Conservation (phyloP, 2,329 filamentous ascomycete species). For the Pseudocercospora cruenta region DNA sequence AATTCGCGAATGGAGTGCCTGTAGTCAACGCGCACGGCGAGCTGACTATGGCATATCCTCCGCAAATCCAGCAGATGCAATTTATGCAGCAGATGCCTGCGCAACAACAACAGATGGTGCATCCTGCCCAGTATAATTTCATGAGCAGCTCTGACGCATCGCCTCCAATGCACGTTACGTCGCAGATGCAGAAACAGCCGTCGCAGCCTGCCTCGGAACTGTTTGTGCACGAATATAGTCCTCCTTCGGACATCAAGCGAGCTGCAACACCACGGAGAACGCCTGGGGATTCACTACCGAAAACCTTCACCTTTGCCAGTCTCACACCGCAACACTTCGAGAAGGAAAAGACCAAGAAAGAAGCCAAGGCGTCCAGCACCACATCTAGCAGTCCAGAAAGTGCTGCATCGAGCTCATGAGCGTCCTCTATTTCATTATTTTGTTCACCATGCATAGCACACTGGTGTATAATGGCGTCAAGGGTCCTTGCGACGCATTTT, state of each 20-base stretch:
- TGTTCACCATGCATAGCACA: slow-evolving; percentile 5
- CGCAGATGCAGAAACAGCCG: slow-evolving; percentile 35
- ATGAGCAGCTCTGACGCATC: slow-evolving; percentile 25
- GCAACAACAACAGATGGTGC: slow-evolving; percentile 18
- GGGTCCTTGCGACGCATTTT: neutral
- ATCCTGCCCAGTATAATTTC: slow-evolving; percentile 25
- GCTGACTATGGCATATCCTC: slow-evolving; percentile 30
- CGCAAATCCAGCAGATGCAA: slow-evolving; percentile 30
- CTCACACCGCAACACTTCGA: slow-evolving; percentile 51
- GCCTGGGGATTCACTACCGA: slow-evolving; percentile 40
- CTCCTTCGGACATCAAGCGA: slow-evolving; percentile 46
- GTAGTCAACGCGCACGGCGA: slow-evolving; percentile 32
- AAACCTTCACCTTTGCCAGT: slow-evolving; percentile 54
- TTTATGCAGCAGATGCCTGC: slow-evolving; percentile 28
- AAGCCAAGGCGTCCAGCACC: slow-evolving; percentile 16
- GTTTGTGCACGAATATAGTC: slow-evolving; percentile 53
- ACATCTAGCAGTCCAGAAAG: slow-evolving; percentile 29
- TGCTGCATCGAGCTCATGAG: slow-evolving; percentile 20
- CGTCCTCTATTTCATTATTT: neutral
- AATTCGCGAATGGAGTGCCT: slow-evolving; percentile 33
- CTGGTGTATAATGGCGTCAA: slow-evolving; percentile 1
- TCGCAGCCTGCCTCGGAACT: slow-evolving; percentile 39
- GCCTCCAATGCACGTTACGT: slow-evolving; percentile 31
- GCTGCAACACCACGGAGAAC: slow-evolving; percentile 37
- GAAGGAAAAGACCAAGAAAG: slow-evolving; percentile 34